Evolutionary conservation across 2,329 filamentous ascomycete genomes (phyloP), one percentile per base, ranked within the genome.

Genomic region (Sclerotinia trifoliorum): DNA sequence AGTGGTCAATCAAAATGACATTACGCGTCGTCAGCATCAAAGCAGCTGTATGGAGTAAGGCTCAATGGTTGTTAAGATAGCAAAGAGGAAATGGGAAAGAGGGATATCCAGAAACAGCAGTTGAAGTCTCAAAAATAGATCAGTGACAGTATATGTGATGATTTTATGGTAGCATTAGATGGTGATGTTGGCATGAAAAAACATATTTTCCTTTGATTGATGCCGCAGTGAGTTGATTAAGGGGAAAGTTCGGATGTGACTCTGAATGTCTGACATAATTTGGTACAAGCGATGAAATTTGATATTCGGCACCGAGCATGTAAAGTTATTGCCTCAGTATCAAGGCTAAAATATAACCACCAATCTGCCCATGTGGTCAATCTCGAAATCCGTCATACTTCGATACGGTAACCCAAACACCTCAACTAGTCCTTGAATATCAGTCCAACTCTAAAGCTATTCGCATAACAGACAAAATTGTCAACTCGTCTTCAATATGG

Each of bases 21-120:
- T 65, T 26, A 65, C 63, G 63, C 63, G 63, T 65, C 51, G 51
- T 57, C 63, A 57, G 63, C 51, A 55, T 24, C 62, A 26, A 46
- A 62, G 46, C 63, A 42, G 51, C 32, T 55, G 3, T 21, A 56
- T 11, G 39, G 51, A 26, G 32, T 63, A 11, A 26, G 24, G 44
- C 11, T 32, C 3, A 35, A 49, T 29, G 21, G 17, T 8, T 51
- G 26, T 24, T 39, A 15, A 15, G 19, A 49, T 39, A 35, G 42
- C 44, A 51, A 39, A 35, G 24, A 21, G 24, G 29, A 51, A 51
- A 63, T 13, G 35, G 24, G 24, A 57, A 39, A 42, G 32, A 56
- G 32, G 11, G 21, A 7, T 10, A 39, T 24, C 21, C n/a, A 19
- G 32, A 10, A 7, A 17, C 24, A 21, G 13, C 21, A 7, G n/a